These are phyloP conservation scores for Schwanniomyces occidentalis DNA, from an alignment of 805 yeast species.

Conservation along the genomic window DNA sequence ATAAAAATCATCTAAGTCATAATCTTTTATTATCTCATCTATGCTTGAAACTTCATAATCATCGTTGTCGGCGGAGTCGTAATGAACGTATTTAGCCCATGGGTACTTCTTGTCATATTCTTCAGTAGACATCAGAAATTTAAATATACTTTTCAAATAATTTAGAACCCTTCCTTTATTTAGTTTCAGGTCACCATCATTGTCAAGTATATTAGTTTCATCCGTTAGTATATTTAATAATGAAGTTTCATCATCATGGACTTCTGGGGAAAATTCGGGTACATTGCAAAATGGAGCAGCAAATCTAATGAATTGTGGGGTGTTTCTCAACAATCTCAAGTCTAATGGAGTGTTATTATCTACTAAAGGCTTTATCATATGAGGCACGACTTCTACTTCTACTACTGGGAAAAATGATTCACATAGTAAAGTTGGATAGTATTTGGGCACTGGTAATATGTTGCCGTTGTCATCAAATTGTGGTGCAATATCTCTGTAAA, in stretches of 20 bases:
- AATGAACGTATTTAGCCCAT: constrained; percentile 16
- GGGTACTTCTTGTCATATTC: constrained; percentile 15
- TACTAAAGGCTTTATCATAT: constrained; percentile 14
- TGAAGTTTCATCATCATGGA: constrained; percentile 11
- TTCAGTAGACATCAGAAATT: constrained; percentile 2
- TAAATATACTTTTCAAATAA: neutral
- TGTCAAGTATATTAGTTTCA: constrained; percentile 13
- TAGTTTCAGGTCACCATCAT: neutral
- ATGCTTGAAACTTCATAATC: constrained; percentile 1
- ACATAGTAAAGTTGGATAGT: constrained; percentile 9
- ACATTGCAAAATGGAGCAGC: constrained; percentile 17
- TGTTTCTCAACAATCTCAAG: constrained; percentile 1
- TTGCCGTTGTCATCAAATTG: constrained; percentile 1
- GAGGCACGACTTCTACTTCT: constrained; percentile 9
- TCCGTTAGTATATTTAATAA: constrained; percentile 15
- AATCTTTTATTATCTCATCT: constrained; percentile 6
- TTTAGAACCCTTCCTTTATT: neutral
- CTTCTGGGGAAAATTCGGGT: constrained; percentile 7
- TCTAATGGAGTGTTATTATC: constrained; percentile 7
- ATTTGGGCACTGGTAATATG: constrained; percentile 6
- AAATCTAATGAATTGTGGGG: neutral
- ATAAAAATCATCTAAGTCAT: constrained; percentile 9
- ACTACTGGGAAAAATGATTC: constrained; percentile 11
- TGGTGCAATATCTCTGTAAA: constrained; percentile 2
- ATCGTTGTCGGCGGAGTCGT: neutral